phyloP scores from a whole-genome alignment of 1,284 basidiomycete genomes.

The Pyrrhoderma lamaoense region DNA sequence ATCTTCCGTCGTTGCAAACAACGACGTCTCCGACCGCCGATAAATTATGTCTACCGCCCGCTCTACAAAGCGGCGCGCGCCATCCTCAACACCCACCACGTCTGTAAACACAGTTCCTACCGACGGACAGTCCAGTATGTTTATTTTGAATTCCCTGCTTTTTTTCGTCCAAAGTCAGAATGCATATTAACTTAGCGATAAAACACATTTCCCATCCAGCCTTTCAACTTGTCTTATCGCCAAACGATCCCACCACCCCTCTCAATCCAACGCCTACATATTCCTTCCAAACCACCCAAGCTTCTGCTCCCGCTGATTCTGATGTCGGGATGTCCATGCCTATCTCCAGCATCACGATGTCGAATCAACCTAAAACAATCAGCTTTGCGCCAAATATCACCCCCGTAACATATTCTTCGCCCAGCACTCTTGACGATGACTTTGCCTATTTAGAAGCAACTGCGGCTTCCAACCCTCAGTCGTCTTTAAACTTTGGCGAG shows the following conservation, averaged over 20 bases:
- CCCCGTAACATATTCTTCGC: slow-evolving; percentile 52
- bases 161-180: no score
- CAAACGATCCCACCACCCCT: background rate
- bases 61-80: slow-evolving; percentile 4
- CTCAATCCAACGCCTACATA: no score
- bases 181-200: no score
- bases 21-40: background rate
- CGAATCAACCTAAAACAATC: slow-evolving; percentile 5
- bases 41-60: slow-evolving; percentile 1
- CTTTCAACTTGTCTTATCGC: background rate
- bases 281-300: no score
- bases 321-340: no score
- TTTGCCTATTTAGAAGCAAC: background rate
- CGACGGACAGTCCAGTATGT: no score
- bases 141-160: no score
- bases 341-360: no score
- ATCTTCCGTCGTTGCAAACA: background rate
- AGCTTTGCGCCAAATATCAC: slow-evolving; percentile 53
- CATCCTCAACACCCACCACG: background rate
- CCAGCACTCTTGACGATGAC: slow-evolving; percentile 26
- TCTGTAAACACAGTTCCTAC: no score
- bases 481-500: slow-evolving; percentile 25
- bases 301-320: no score
- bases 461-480: background rate
- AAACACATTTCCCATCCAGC: background rate